Evolutionary conservation across 1,284 basidiomycete genomes (phyloP).

Genomic region (Omphalotus olearius): DNA sequence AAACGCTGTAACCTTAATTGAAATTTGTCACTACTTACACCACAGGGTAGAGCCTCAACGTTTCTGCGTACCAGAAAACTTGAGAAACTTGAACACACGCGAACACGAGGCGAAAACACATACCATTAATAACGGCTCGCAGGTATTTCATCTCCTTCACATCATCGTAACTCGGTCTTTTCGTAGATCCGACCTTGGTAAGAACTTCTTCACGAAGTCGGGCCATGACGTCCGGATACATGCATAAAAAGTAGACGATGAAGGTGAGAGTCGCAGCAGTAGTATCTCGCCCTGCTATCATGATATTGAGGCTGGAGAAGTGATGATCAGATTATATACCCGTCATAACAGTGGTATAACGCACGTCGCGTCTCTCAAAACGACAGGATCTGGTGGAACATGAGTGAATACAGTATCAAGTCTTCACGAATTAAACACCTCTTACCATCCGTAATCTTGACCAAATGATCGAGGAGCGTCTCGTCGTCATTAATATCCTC

Average conservation of each 20-base stretch:
- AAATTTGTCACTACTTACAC: constrained; percentile 19
- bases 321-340: neutral
- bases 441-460: constrained; percentile 27
- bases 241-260: constrained; percentile 49
- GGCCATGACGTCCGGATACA: constrained; percentile 39
- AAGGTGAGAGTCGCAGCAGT: constrained; percentile 52
- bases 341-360: neutral
- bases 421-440: constrained; percentile 22
- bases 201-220: constrained; percentile 55
- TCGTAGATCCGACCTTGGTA: constrained; percentile 38
- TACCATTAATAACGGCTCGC: constrained; percentile 57
- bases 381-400: constrained; percentile 26
- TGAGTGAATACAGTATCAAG: neutral
- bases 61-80: constrained; percentile 15
- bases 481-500: constrained; percentile 20
- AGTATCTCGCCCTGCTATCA: constrained; percentile 42
- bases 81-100: too few relatives aligned
- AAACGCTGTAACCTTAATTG: neutral
- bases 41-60: constrained; percentile 25
- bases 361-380: constrained; percentile 21
- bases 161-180: constrained; percentile 48
- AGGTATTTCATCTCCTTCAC: constrained; percentile 55
- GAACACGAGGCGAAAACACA: constrained; percentile 9
- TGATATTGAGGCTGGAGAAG: constrained; percentile 35
- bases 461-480: constrained; percentile 28